Percentiles rank a stretch among this genome's conserved stretches.
phyloP scores from a whole-genome alignment of 768 basidiomycete species.

The Lentinula lateritia region DNA sequence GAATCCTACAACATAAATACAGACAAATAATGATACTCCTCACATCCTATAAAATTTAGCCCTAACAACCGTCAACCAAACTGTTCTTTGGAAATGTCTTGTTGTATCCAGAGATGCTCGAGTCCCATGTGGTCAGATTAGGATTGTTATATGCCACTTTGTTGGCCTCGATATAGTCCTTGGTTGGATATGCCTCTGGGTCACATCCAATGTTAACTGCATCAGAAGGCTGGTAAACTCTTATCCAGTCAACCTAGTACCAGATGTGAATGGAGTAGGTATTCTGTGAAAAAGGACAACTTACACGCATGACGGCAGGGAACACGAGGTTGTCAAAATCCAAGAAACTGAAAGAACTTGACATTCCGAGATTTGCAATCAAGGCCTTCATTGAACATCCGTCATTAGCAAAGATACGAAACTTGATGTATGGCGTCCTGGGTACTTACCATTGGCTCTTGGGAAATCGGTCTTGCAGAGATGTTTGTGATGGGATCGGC shows the following conservation, averaged over 20 bases:
- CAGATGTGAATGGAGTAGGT: not conserved
- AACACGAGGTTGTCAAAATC: constrained; percentile 66
- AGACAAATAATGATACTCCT: too few species aligned
- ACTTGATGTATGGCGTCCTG: constrained; percentile 26
- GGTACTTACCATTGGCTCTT: constrained; percentile 76
- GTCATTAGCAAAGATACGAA: not conserved
- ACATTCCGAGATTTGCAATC: constrained; percentile 80
- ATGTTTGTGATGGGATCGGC: constrained; percentile 58
- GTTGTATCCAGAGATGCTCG: constrained; percentile 15
- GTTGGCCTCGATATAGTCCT: constrained; percentile 55
- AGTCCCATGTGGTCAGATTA: constrained; percentile 6
- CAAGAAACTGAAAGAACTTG: constrained; percentile 66
- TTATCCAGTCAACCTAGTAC: constrained; percentile 32
- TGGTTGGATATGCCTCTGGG: constrained; percentile 61
- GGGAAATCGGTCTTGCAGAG: constrained; percentile 59
- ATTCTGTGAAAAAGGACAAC: not conserved
- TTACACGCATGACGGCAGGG: constrained; percentile 44
- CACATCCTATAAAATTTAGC: too few species aligned
- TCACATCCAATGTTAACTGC: constrained; percentile 66
- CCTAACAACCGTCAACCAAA: constrained; percentile 26
- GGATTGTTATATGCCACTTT: not conserved
- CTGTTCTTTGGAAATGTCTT: constrained; percentile 32
- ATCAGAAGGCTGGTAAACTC: constrained; percentile 66
- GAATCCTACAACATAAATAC: too few species aligned
- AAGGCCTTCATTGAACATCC: constrained; percentile 49